Conservation (phyloP, 2,329 filamentous ascomycete species). For the Ambrosiella beaveri region DNA sequence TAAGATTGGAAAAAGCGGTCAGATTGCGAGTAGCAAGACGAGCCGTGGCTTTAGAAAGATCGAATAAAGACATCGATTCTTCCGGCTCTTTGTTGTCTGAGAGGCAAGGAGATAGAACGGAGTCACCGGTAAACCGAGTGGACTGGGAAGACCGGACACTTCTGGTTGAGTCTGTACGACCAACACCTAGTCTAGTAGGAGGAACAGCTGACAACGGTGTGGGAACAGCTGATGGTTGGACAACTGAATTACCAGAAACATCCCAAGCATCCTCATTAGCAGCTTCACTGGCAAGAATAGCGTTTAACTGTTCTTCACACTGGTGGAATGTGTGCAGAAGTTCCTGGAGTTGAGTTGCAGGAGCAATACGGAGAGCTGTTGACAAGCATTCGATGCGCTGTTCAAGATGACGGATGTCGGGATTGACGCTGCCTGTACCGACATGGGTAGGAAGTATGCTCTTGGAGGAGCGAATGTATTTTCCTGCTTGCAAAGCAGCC, state of each 20-base stretch:
- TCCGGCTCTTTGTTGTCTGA: conserved; percentile 26
- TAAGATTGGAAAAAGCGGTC: conserved; percentile 34
- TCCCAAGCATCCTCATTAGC: conserved; percentile 56
- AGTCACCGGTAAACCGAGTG: neutral
- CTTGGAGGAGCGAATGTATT: conserved; percentile 42
- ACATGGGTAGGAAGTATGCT: conserved; percentile 41
- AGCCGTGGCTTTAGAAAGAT: conserved; percentile 44
- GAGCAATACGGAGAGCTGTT: conserved; percentile 57
- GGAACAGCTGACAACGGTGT: neutral
- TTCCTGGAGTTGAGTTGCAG: conserved; percentile 50
- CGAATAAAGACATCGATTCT: conserved; percentile 47
- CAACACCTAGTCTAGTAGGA: neutral
- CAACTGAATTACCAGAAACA: conserved; percentile 35
- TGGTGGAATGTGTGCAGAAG: conserved; percentile 59
- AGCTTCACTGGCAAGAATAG: conserved; percentile 47
- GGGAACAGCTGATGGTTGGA: neutral
- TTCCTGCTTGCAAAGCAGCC: conserved; percentile 61
- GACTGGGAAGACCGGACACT: neutral
- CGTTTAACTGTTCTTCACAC: conserved; percentile 61
- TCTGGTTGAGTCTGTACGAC: conserved; percentile 4
- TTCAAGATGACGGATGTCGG: conserved; percentile 53
- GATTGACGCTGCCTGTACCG: conserved; percentile 40
- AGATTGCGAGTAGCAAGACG: conserved; percentile 41
- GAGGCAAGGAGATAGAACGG: neutral
- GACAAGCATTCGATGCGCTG: conserved; percentile 68